Evolutionary conservation across 768 basidiomycete species (phyloP).

Genomic region (Terana coerulea): DNA sequence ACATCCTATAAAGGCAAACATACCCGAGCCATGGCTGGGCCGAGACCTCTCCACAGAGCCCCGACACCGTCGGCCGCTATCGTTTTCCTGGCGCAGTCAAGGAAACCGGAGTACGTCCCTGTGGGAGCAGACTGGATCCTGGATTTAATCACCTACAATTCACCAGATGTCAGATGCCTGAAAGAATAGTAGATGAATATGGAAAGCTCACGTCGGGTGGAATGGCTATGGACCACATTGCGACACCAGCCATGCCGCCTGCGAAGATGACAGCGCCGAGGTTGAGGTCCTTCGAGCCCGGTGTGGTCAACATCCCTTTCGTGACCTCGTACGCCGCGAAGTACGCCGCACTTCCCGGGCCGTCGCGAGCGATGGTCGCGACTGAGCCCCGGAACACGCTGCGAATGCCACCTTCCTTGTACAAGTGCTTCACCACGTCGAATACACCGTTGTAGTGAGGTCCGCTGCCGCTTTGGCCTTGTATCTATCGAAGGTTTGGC

Average conservation of each 20-base stretch:
- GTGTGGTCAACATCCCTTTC: slow-evolving; percentile 82
- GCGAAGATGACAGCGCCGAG: slow-evolving; percentile 85
- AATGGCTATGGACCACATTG: slow-evolving; percentile 98
- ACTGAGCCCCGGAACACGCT: slow-evolving; percentile 91
- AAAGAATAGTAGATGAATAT: background rate
- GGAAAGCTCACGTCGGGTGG: slow-evolving; percentile 80
- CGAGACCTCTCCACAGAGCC: slow-evolving; percentile 96
- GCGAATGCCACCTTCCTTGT: slow-evolving; percentile 87
- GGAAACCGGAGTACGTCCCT: slow-evolving; percentile 92
- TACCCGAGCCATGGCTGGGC: slow-evolving; percentile 93
- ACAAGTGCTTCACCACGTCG: slow-evolving; percentile 87
- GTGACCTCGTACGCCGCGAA: slow-evolving; percentile 96
- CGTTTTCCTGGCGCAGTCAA: slow-evolving; percentile 91
- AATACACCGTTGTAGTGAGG: slow-evolving; percentile 84
- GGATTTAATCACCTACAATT: slow-evolving; percentile 86
- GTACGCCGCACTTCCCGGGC: slow-evolving; percentile 97
- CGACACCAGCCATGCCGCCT: slow-evolving; percentile 92
- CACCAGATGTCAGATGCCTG: background rate
- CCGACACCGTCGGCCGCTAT: slow-evolving; percentile 82
- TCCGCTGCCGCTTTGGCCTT: slow-evolving; percentile 90
- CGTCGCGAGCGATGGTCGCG: slow-evolving; percentile 94
- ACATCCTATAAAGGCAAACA: slow-evolving; percentile 23
- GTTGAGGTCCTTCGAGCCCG: slow-evolving; percentile 74
- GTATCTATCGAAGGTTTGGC: slow-evolving; percentile 48
- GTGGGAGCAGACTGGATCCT: slow-evolving; percentile 94